These are phyloP conservation scores for Arctium minus DNA, from an alignment of 129 eudicot genomes.

Conservation along the genomic window DNA sequence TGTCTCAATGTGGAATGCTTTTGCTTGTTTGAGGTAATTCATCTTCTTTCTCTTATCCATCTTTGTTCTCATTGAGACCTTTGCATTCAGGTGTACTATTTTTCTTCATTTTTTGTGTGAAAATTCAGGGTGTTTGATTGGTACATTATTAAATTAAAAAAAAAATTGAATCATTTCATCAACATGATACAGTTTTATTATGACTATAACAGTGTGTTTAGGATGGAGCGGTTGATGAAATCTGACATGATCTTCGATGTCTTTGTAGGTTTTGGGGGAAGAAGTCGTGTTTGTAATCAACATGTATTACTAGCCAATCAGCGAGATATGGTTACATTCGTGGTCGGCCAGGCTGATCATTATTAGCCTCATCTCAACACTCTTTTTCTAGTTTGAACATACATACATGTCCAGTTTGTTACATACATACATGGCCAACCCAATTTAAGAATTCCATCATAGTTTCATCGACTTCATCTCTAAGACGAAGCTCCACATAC, in stretches of 20 bases:
- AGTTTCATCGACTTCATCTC: neutral
- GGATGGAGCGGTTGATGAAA: neutral
- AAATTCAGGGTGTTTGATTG: neutral
- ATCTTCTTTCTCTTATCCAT: neutral
- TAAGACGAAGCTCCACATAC: neutral
- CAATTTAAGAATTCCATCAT: neutral
- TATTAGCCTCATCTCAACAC: neutral
- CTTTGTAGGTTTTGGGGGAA: neutral
- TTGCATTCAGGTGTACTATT: neutral
- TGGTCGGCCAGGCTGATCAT: neutral
- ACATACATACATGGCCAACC: neutral
- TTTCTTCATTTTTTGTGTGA: neutral
- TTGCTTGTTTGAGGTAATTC: neutral
- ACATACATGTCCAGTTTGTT: neutral
- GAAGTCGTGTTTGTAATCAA: neutral
- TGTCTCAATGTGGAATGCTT: neutral
- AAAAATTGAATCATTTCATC: no score
- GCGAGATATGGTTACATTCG: neutral
- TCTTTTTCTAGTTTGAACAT: neutral
- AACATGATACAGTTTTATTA: neutral
- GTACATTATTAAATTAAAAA: no score
- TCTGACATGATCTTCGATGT: neutral
- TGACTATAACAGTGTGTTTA: neutral
- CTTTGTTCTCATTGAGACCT: neutral
- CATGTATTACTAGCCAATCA: neutral